phyloP scores from a whole-genome alignment of 108 stramenopile genomes.

The Stephanodiscus minutulus region DNA sequence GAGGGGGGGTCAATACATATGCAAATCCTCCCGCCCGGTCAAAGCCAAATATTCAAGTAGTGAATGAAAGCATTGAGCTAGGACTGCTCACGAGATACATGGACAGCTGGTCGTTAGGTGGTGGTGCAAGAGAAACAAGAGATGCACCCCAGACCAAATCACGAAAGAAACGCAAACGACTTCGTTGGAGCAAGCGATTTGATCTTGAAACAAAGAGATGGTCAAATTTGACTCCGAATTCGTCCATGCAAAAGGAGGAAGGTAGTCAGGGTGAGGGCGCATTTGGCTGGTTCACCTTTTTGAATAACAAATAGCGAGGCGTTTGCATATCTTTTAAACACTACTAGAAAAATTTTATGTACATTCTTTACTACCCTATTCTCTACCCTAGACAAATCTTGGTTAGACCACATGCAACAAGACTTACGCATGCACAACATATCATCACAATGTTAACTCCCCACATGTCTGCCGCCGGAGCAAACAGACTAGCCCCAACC shows the following conservation, averaged over 20 bases:
- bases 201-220: constrained; percentile 12
- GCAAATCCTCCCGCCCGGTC: background rate
- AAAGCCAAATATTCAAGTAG: constrained; percentile 10
- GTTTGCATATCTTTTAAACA: no score
- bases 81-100: constrained; percentile 24
- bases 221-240: background rate
- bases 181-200: constrained; percentile 8
- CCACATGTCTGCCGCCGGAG: constrained; percentile 60
- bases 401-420: constrained; percentile 65
- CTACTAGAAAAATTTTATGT: background rate
- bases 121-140: constrained; percentile 3
- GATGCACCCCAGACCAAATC: background rate
- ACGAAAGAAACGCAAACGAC: constrained; percentile 2
- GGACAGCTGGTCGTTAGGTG: constrained; percentile 30
- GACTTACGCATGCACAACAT: constrained; percentile 64
- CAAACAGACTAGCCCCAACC: constrained; percentile 76
- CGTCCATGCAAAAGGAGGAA: background rate
- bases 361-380: background rate
- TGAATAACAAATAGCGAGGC: background rate
- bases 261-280: background rate
- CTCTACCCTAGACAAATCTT: constrained; percentile 40
- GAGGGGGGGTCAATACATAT: constrained; percentile 2
- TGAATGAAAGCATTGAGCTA: constrained; percentile 36
- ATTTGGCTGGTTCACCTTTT: constrained; percentile 7
- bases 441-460: constrained; percentile 75